phyloP scores from a whole-genome alignment of 306 rosid species.

The Prunus dulcis region DNA sequence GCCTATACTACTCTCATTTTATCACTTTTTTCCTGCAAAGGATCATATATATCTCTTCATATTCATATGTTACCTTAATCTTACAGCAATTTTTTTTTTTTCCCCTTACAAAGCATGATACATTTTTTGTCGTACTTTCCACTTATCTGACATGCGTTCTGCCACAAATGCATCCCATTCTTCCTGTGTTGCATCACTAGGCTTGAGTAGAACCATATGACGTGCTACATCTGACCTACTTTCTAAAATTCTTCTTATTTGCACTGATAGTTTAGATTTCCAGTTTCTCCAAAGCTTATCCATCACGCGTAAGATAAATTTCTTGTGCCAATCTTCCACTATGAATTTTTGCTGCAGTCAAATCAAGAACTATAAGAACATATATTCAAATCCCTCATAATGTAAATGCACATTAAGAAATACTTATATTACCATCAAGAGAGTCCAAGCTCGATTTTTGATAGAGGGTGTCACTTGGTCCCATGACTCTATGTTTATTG shows the following conservation, averaged over 20 bases:
- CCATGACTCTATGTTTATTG: too few relatives aligned
- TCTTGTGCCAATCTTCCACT: neutral
- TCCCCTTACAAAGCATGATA: too few relatives aligned
- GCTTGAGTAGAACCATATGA: neutral
- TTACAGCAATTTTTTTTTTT: too few relatives aligned
- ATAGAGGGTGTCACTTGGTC: too few relatives aligned
- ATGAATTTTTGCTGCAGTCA: neutral
- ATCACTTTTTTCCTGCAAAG: neutral
- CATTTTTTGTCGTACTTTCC: neutral
- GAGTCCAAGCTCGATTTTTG: neutral
- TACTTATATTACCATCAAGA: neutral
- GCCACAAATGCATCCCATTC: neutral
- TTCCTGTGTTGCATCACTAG: neutral
- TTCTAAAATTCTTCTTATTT: too few relatives aligned
- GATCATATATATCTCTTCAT: too few relatives aligned
- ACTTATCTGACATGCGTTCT: neutral
- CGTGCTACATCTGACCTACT: too few relatives aligned
- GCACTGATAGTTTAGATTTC: too few relatives aligned
- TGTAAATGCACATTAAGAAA: too few relatives aligned
- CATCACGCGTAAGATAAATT: neutral
- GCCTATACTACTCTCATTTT: neutral
- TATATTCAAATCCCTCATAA: too few relatives aligned
- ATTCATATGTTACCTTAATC: neutral
- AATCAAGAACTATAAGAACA: neutral
- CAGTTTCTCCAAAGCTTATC: neutral